Base-by-base conservation (phyloP, 768 basidiomycete species). In the Russula sp. region DNA sequence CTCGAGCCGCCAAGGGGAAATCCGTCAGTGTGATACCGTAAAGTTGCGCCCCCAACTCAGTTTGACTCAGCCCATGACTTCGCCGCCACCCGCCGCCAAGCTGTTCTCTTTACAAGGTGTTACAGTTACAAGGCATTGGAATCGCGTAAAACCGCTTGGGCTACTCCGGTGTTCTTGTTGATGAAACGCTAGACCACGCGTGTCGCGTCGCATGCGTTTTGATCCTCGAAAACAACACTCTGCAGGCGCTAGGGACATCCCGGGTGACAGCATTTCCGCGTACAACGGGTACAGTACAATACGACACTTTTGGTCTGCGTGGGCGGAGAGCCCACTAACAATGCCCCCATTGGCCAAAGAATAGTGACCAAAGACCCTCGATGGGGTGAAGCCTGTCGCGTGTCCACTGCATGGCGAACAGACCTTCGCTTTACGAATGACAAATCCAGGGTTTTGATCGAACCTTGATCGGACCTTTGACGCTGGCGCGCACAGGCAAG, bases 11-110 rank as follows among this genome's bases (percentile, higher is more conserved):
- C 7, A 44, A n/a, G 36, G n/a, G 34, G 4, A 40, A 6, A 16
- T 48, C n/a, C 20, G 52, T 55, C 63, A 59, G 14, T 11, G 40
- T 28, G 42, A 16, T 54, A 13, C 52, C 26, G 34, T 53, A 28
- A 30, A 24, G 18, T 3, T 30, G 26, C 34, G 63, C 51, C 34
- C 24, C 26, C 14, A 34, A 9, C 51, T 30, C 3, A 30, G 22
- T 20, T 49, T 64, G 63, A 64, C 63, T 59, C 63, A 59, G 36
- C 44, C 22, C n/a, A 20, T 46, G 40, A 34, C 44, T 2, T 10
- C 22, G 1, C n/a, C 28, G 28, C 50, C 5, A 7, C 22, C 16
- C 40, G 30, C 49, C 49, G 34, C 36, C 34, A 54, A 36, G 32
- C 20, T 53, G 48, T 38, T 9, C 26, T 9, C 20, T 28, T 7